A percentile compares a stretch with the other conserved stretches of the same genome.
Conservation (phyloP, 805 yeast species). For the Cyberlindnera mrakii region DNA sequence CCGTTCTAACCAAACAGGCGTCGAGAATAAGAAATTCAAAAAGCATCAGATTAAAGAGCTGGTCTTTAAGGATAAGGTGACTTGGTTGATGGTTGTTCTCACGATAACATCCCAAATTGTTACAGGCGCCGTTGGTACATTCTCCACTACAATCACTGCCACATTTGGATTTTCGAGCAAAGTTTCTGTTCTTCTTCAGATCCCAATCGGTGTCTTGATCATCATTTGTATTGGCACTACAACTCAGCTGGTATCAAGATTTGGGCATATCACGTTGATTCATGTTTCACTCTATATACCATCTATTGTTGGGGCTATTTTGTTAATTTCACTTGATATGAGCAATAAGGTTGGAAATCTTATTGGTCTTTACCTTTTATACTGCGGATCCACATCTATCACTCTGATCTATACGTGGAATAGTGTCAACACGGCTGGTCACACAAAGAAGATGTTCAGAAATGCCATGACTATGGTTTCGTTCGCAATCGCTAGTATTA, state of each 20-base stretch:
- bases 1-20: conserved; percentile 40
- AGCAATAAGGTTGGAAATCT: conserved; percentile 39
- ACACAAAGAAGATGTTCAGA: conserved; percentile 49
- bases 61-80: conserved; percentile 35
- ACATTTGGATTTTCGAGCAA: conserved; percentile 18
- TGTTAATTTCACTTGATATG: conserved; percentile 32
- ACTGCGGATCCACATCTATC: conserved; percentile 50
- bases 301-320: too few species aligned
- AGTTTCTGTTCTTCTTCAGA: conserved; percentile 40
- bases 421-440: conserved; percentile 56
- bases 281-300: conserved; percentile 1
- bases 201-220: conserved; percentile 47
- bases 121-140: conserved; percentile 35
- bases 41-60: conserved; percentile 36
- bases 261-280: conserved; percentile 28
- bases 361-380: conserved; percentile 38
- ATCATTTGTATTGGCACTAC: conserved; percentile 34
- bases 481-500: conserved; percentile 51
- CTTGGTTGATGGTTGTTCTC: conserved; percentile 39
- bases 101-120: conserved; percentile 38
- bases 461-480: conserved; percentile 51
- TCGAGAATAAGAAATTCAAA: conserved; percentile 38
- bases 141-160: conserved; percentile 11
- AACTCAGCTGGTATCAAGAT: conserved; percentile 30
- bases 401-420: conserved; percentile 58